phyloP scores from a whole-genome alignment of 192 early-diverging fungal genomes.

The Dimargaris verticillata region DNA sequence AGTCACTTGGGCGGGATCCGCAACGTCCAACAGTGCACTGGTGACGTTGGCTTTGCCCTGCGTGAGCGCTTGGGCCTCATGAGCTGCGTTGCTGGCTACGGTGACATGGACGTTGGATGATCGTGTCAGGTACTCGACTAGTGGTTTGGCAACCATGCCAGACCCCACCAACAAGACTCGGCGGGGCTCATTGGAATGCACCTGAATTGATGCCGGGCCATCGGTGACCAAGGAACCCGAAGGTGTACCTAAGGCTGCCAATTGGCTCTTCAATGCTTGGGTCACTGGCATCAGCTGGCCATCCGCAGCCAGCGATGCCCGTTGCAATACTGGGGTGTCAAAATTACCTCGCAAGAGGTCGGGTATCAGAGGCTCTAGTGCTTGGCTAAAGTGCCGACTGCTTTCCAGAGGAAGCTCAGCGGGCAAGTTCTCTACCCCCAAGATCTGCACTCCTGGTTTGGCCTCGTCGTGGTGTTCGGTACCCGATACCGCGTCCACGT shows the following conservation, averaged over 20 bases:
- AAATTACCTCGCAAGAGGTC: conserved; percentile 27
- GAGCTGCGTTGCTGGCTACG: conserved; percentile 65
- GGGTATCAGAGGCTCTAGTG: conserved; percentile 43
- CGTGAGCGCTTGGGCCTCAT: conserved; percentile 56
- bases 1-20: conserved; percentile 22
- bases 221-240: too few species aligned
- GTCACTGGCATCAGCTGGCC: conserved; percentile 45
- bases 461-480: conserved; percentile 58
- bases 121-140: conserved; percentile 71
- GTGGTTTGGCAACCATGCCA: conserved; percentile 82
- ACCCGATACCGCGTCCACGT: conserved; percentile 65
- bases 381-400: conserved; percentile 79
- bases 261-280: too few species aligned
- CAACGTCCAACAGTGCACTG: conserved; percentile 54
- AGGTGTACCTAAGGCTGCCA: too few species aligned
- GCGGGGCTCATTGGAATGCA: neutral
- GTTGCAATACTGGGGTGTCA: conserved; percentile 47
- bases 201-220: neutral
- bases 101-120: conserved; percentile 38
- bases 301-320: conserved; percentile 60
- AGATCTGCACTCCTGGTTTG: conserved; percentile 79
- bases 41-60: conserved; percentile 38
- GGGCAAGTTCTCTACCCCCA: conserved; percentile 93
- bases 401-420: conserved; percentile 91
- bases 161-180: conserved; percentile 68